Base-by-base conservation (phyloP, 2,329 filamentous ascomycete genomes). In the Pestalotiopsis sp. region DNA sequence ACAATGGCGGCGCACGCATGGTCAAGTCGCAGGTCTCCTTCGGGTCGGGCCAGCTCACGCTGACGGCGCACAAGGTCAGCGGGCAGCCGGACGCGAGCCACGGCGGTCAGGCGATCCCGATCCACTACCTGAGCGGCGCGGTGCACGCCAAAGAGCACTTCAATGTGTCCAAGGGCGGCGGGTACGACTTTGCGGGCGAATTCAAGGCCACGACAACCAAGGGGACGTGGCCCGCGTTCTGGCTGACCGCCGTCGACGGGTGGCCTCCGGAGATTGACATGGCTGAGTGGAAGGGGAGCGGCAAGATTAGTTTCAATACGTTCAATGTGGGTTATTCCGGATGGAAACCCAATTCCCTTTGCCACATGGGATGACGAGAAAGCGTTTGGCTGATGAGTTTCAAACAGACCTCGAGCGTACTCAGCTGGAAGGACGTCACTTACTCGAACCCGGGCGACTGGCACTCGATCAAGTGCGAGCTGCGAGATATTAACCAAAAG, bases 1-100 rank as follows among this genome's bases (percentile, higher is more conserved):
- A 89, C 78, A 89, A 89, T 73, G 87, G 87, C 56, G 84, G 81
- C 0, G 86, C 87, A 0, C 85, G 86, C 45, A 89, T 89, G 87
- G 76, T 81, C 72, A 78, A 81, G 64, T 74, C 78, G 11, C 83
- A 87, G 52, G 82, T 87, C 61, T 71, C 74, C 3, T 79, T 87
- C 63, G 72, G 74, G 4, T 71, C 75, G 49, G 83, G 83, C 45
- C 79, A 79, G 27, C 73, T 87, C 36, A 85, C 83, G 0, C 74
- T 88, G 31, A 85, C 84, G 3, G 85, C 86, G 0, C 81, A 80
- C 68, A 82, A 79, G 56, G 82, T 83, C 52, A 76, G 73, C 45
- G 82, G 82, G 14, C 81, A 86, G 71, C 74, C 73, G 13, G 76
- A 79, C 12, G 80, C 81, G 9, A 69, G 66, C 14, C 78, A 80